Conservation (phyloP, 2,329 filamentous ascomycete species). For the Dothideomycetes sp. region DNA sequence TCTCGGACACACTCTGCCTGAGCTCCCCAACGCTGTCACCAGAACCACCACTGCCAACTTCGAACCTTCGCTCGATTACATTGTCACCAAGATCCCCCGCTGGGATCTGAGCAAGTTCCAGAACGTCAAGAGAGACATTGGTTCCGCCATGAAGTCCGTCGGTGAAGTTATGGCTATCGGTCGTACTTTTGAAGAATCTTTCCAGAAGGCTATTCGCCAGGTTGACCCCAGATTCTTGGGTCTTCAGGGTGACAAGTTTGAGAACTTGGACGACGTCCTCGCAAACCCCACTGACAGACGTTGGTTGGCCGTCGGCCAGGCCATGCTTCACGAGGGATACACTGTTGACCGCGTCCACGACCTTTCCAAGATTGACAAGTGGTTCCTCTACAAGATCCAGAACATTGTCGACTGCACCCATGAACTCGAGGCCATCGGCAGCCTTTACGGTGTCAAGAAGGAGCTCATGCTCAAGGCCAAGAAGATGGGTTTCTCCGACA, state of each 20-base stretch:
- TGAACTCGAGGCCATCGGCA: conserved; percentile 75
- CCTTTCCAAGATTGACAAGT: conserved; percentile 96
- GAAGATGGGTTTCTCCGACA: conserved; percentile 96
- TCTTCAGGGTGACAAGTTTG: conserved; percentile 92
- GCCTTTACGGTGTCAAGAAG: conserved; percentile 73
- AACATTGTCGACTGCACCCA: conserved; percentile 89
- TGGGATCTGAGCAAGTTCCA: conserved; percentile 99
- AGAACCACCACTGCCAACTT: conserved; percentile 99
- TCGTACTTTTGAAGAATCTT: conserved; percentile 95
- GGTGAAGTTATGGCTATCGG: conserved; percentile 99
- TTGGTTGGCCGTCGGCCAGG: conserved; percentile 95
- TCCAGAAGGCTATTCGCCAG: conserved; percentile 97
- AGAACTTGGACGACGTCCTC: conserved; percentile 80
- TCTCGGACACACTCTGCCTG: conserved; percentile 85
- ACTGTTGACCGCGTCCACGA: conserved; percentile 85
- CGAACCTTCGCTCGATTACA: conserved; percentile 92
- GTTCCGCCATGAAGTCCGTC: conserved; percentile 97
- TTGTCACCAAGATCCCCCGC: conserved; percentile 96
- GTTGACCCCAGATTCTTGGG: conserved; percentile 87
- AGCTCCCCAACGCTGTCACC: conserved; percentile 94
- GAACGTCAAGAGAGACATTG: conserved; percentile 94
- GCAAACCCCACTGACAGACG: conserved; percentile 90
- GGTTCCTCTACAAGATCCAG: conserved; percentile 97
- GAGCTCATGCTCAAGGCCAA: conserved; percentile 85
- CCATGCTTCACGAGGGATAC: conserved; percentile 96